Evolutionary conservation across 345 rosid species (phyloP), one percentile per base, ranked within the genome.

Genomic region (Camelina hispida): DNA sequence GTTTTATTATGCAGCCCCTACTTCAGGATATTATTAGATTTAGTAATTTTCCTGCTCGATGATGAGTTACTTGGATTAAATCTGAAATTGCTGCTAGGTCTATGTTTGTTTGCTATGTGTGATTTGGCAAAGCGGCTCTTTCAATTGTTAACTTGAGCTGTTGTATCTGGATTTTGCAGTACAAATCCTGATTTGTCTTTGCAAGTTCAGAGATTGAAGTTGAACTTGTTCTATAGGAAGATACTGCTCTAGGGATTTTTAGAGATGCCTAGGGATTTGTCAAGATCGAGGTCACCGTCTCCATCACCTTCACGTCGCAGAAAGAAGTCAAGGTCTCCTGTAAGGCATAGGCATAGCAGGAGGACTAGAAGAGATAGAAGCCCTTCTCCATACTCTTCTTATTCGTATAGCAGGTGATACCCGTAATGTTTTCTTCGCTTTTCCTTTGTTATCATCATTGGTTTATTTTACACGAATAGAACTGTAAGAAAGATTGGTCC

Each of bases 371-470:
- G 91, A 79, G 97, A 93, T 58, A 81, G 88, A 77, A 91, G 96
- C 87, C 84, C 71, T 38, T 89, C 94, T 61, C 98, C 96, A 5
- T 86, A 89, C 81, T 81, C 93, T 4, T 87, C 93, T 40, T 81
- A 86, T 83, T 83, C 91, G 13, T 62, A 80, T 82, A 91, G 90
- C 94, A 93, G 98, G 98, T 93, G 96, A 87, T 85, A 91, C 85
- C 76, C 9, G 2, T 32, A 0, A 0, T 69, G 20, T 34, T 40
- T 25, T 48, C 15, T 43, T 1, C 72, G 51, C 73, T 72, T 28
- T 57, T 53, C 46, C 62, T 59, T 74, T 9, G 9, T 34, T 73
- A 74, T 69, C 40, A 74, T 69, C 35, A 56, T 74, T 61, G 14
- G 52, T 76, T 60, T 16, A 30, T 54, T 16, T 35, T 47, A 23